Evolutionary conservation across 768 basidiomycete species (phyloP), one percentile per base, ranked within the genome.

Genomic region (Rhodocollybia butyracea): DNA sequence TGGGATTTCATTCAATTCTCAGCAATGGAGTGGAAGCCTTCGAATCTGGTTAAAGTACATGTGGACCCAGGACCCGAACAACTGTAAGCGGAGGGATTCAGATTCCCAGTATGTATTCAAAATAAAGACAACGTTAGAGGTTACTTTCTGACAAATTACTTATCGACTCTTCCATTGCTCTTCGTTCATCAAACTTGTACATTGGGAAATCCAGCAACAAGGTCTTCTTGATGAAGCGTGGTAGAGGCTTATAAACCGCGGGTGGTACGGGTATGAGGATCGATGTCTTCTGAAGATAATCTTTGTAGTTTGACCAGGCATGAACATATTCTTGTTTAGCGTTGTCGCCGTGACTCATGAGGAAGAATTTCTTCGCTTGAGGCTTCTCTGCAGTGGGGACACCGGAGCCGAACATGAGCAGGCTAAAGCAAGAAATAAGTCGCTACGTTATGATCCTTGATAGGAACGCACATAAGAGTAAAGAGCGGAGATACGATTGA

Each of bases 311-410:
- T n/a, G 61, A 57, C 81, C 83, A 84, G 3, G 79, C 76, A 52
- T 66, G 62, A 4, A 62, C 47, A 51, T 71, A 53, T 30, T 66
- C 67, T 19, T 64, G 63, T 12, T 61, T 40, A 10, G 71, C 66
- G 8, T 70, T 55, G 19, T 73, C 69, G 4, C 73, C 77, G 59
- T 82, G 65, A 11, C 78, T 72, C 64, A 83, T 70, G 30, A 83
- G 68, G 68, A 77, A 86, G 64, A 77, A 86, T 58, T 74, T 75
- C 62, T 80, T 79, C 0, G 84, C 85, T 38, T 79, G 77, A 2
- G 84, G 84, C 65, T 85, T 86, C 66, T 87, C 85, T 4, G 84
- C 84, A 0, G 83, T 82, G 0, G 86, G 87, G n/a, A 89, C 63
- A 8, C 86, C 88, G 11, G 84, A 85, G 5, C 73, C 82, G 68